Evolutionary conservation across 495 filamentous ascomycete genomes (phyloP), one percentile per base, ranked within the genome.

Genomic region (Penicillium chermesinum): DNA sequence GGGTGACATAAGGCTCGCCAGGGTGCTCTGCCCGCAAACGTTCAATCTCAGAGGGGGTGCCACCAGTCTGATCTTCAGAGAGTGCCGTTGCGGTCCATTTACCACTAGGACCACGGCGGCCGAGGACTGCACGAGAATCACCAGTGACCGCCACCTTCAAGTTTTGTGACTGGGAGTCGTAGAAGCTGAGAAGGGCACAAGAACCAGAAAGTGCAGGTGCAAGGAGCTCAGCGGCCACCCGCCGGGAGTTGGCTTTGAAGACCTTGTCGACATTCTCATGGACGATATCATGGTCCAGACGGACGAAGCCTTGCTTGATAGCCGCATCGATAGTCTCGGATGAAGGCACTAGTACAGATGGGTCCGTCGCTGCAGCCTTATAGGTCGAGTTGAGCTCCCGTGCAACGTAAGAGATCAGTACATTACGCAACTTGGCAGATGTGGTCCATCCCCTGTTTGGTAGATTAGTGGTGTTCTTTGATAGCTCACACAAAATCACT

Each of bases 131-230:
- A 13, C 94, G 79, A 4, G 89, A 95, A 64, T 99, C 94, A 40
- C 94, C 94, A 0, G 94, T 91, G 61, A 89, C 93, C 13, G 94
- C 94, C 21, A 97, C 88, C 27, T 89, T 83, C 13, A 99, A 76
- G 19, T 89, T 77, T 58, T 91, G 88, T 9, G 84, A 82, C 17
- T 79, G 80, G 53, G 81, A 87, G 62, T 99, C 90, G 68, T 96
- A 99, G 71, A 99, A 97, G 16, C 89, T 91, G 30, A 99, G 81
- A 3, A 99, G 81, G 20, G 91, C 94, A 64, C 94, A 99, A 17
- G 94, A 95, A 7, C 94, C 94, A 1, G 91, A 95, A 9, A 96
- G 76, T 17, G 94, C 94, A 8, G 94, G 93, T 1, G 90, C 93
- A 6, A 97, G 82, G 7, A 90, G 74, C 67, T 96, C 90, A 9